Conservation (phyloP, 208 protist genomes). For the Phytomonas francai region DNA sequence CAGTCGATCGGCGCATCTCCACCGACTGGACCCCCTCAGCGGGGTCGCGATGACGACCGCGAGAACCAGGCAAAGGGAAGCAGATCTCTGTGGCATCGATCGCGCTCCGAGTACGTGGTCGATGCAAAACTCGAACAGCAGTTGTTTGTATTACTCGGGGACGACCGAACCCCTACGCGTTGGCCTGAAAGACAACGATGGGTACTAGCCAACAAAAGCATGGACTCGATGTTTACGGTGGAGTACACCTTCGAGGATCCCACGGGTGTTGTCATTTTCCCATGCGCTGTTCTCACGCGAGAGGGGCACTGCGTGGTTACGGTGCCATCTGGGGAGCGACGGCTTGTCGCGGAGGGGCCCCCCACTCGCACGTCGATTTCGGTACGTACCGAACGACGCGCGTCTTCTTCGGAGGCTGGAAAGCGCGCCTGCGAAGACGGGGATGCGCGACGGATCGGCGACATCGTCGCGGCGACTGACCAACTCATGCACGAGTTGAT, state of each 20-base stretch:
- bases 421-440: conserved; percentile 11
- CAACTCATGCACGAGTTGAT: conserved; percentile 14
- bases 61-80: not conserved
- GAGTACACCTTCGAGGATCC: conserved; percentile 8
- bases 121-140: not conserved
- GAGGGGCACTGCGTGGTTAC: not conserved
- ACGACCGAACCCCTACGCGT: not conserved
- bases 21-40: not conserved
- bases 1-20: not conserved
- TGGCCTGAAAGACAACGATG: not conserved
- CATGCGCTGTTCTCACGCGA: not conserved
- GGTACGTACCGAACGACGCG: not conserved
- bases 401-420: not conserved
- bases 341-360: not conserved
- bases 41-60: not conserved
- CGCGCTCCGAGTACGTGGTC: not conserved
- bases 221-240: not conserved
- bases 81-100: not conserved
- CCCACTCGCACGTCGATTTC: not conserved
- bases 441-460: conserved; percentile 14
- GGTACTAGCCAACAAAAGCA: conserved; percentile 3
- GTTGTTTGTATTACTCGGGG: not conserved
- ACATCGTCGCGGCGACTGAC: conserved; percentile 22
- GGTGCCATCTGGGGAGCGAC: not conserved
- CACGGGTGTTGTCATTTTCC: not conserved